Evolutionary conservation across 2,329 filamentous ascomycete species (phyloP).

Genomic region (Fusarium anguioides): DNA sequence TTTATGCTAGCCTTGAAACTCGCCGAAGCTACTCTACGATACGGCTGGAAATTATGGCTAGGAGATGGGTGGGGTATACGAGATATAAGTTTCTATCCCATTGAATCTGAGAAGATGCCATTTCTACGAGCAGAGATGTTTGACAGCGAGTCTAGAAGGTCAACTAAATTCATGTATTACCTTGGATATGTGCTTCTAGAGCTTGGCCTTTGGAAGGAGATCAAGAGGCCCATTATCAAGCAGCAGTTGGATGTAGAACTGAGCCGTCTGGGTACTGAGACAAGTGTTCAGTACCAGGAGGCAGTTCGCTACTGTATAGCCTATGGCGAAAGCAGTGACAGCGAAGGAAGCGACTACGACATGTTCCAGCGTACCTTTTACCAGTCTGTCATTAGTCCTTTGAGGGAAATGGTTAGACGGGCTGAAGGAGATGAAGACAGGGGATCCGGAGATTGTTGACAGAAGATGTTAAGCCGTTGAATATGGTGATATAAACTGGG

Average conservation of each 20-base stretch:
- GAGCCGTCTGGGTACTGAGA: neutral
- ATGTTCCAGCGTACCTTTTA: conserved; percentile 10
- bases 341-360: neutral
- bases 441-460: neutral
- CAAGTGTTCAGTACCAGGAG: conserved; percentile 10
- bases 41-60: conserved; percentile 18
- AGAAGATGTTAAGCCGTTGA: neutral
- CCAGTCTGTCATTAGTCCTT: conserved; percentile 8
- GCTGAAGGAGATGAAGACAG: neutral
- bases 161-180: neutral
- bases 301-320: conserved; percentile 2
- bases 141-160: neutral
- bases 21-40: conserved; percentile 14
- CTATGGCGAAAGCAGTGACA: neutral
- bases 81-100: conserved; percentile 7
- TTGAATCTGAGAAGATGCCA: conserved; percentile 5
- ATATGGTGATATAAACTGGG: neutral
- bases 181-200: conserved; percentile 3
- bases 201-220: conserved; percentile 1
- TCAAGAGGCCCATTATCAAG: neutral
- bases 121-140: neutral
- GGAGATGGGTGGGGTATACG: conserved; percentile 4
- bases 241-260: neutral
- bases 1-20: conserved; percentile 9
- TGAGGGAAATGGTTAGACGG: neutral